Base-by-base conservation (phyloP, 169 alveolate species). In the Plasmodium berghei region DNA sequence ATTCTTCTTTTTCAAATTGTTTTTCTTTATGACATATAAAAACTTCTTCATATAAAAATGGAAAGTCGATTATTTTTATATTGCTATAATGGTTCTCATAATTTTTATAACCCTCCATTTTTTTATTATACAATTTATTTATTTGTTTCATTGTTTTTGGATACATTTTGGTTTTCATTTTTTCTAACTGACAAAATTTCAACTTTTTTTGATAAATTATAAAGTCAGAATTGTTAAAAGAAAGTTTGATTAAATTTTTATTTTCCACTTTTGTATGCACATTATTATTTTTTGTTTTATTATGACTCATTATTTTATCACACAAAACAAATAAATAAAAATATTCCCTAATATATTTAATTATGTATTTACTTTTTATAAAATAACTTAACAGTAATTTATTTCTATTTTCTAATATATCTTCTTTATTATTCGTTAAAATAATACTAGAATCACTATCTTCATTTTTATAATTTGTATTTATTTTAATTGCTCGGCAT, bases 271-370 rank as follows among this genome's bases (percentile, higher is more conserved):
- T 49, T 49, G 58, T n/a, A 49, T 4, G 20, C 8, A 28, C 40
- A 28, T 28, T 1, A 28, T 1, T 1, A 28, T 28, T 28, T 28
- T 49, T 14, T 0, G 42, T 28, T 10, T 26, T 42, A 8, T 70
- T 56, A 55, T 40, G 22, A 40, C 34, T 46, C 52, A 70, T 70
- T 22, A 77, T 59, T 22, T 77, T 77, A 6, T 58, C 16, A 26
- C 70, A 77, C 12, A 77, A 77, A 24, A 77, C 77, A 34, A 63
- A 77, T 22, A 77, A 14, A 45, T 77, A 77, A 77, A 77, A 77
- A 52, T 64, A 77, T 64, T 77, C 89, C 10, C 89, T 58, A 42
- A 77, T 64, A 46, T 77, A 45, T 45, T 9, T 56, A 28, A 77
- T 58, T 2, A 64, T 67, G 26, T 63, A 45, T 52, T 48, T 62